Evolutionary conservation across 352 stramenopile species (phyloP), one percentile per base, ranked within the genome.

Genomic region (Pythium grandisporangium): DNA sequence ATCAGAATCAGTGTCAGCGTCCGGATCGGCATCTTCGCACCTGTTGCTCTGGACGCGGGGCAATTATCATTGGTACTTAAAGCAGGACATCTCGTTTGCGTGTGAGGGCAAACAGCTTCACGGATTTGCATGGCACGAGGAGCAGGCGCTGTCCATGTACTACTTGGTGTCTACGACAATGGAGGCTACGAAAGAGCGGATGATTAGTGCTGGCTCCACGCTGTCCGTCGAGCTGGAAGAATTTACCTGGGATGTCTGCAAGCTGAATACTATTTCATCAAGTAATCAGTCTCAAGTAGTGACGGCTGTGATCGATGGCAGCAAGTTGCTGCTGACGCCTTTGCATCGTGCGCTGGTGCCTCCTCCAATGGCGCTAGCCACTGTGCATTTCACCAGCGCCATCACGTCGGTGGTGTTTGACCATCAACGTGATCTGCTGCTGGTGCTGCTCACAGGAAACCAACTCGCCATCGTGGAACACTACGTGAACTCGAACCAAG

Each of bases 11-110:
- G n/a, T n/a, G n/a, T n/a, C n/a, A n/a, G n/a, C n/a, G n/a, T n/a
- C n/a, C n/a, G 23, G 40, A 1, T 25, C 42, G 2, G 24, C 20
- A 1, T 22, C n/a, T 5, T 57, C 54, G 10, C 37, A 66, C 21
- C 33, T 93, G 30, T 71, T 91, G 41, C 42, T 91, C 10, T 93
- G 75, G 75, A 73, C 67, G 17, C 63, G 80, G 14, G 72, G 58
- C 46, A 93, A 93, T 37, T 91, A 91, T 43, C 77, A 87, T 39
- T 93, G 80, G 80, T 90, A 84, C 30, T 46, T 89, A 30, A 91
- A 91, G 40, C 77, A 89, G 35, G 71, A 91, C 47, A 44, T 56
- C 50, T 19, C 42, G 49, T 45, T 58, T 63, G 30, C 37, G 38
- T 19, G 30, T 3, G 22, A 54, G 6, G 13, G 55, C 8, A 37